A percentile compares a stretch with the other conserved stretches of the same genome.
phyloP scores from a whole-genome alignment of 352 stramenopile genomes.

The Peronospora destructor region DNA sequence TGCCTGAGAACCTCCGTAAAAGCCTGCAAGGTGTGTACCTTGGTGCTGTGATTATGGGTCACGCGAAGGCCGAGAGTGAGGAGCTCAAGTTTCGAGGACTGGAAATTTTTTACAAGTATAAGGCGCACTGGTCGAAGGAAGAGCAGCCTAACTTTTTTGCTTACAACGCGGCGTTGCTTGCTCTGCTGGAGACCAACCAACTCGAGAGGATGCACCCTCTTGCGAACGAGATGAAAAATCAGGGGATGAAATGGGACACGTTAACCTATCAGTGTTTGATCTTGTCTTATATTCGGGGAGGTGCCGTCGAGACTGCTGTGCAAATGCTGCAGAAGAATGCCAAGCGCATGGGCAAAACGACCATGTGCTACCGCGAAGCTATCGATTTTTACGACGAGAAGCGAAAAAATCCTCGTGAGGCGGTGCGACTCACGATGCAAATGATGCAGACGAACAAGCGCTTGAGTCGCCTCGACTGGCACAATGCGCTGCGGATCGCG shows the following conservation, averaged over 20 bases:
- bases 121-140: constrained; percentile 19
- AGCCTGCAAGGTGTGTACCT: constrained; percentile 47
- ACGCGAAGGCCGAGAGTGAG: constrained; percentile 48
- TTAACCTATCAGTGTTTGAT: constrained; percentile 63
- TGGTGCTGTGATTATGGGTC: constrained; percentile 66
- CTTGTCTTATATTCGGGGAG: constrained; percentile 52
- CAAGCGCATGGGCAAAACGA: constrained; percentile 68
- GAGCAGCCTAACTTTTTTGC: constrained; percentile 59
- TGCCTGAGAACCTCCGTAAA: constrained; percentile 35
- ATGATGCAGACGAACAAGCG: constrained; percentile 82
- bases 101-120: constrained; percentile 53
- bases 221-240: constrained; percentile 52
- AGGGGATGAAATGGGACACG: constrained; percentile 56
- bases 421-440: constrained; percentile 70
- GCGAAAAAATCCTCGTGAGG: constrained; percentile 53
- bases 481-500: constrained; percentile 54
- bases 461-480: constrained; percentile 71
- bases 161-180: constrained; percentile 60
- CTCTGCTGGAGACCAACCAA: constrained; percentile 46
- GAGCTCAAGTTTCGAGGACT: constrained; percentile 31
- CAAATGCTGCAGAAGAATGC: constrained; percentile 59
- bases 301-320: constrained; percentile 51
- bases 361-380: constrained; percentile 62
- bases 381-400: constrained; percentile 62
- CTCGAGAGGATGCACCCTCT: constrained; percentile 51